Percentiles rank a stretch among this genome's conserved stretches.
Conservation (phyloP, 345 rosid genomes). For the Kandelia obovata region DNA sequence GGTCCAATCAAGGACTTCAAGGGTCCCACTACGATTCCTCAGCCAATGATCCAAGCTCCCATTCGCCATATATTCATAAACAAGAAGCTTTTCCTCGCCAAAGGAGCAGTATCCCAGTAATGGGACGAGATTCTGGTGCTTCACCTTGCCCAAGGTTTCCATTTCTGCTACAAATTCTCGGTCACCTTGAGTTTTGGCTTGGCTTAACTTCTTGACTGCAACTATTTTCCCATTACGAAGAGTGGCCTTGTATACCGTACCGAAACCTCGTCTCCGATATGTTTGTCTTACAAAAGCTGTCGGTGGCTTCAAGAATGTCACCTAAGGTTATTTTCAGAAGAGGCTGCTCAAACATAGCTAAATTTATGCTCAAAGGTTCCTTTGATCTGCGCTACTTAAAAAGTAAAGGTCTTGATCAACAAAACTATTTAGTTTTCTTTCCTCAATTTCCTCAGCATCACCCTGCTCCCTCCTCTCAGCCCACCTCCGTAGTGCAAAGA, state of each 20-base stretch:
- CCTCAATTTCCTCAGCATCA: conserved; percentile 48
- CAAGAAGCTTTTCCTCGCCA: conserved; percentile 84
- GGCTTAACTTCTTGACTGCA: conserved; percentile 90
- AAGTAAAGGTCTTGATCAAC: conserved; percentile 53
- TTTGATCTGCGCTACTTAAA: conserved; percentile 65
- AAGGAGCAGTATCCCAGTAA: conserved; percentile 84
- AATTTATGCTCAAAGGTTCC: conserved; percentile 83
- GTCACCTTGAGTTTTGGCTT: conserved; percentile 77
- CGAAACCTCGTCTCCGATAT: conserved; percentile 93
- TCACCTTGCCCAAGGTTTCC: conserved; percentile 94
- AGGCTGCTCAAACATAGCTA: conserved; percentile 83
- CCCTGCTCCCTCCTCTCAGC: conserved; percentile 28
- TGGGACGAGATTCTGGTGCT: conserved; percentile 81
- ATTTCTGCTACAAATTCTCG: conserved; percentile 89
- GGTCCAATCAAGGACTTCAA: conserved; percentile 68
- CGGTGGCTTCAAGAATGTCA: conserved; percentile 76
- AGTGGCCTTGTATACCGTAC: conserved; percentile 81
- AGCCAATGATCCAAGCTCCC: conserved; percentile 90
- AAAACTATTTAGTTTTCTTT: conserved; percentile 47
- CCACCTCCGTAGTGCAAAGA: conserved; percentile 46
- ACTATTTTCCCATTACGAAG: conserved; percentile 56
- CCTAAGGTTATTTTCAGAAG: conserved; percentile 65
- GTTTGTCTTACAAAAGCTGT: conserved; percentile 73
- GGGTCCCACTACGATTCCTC: conserved; percentile 58
- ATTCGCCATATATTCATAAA: conserved; percentile 84